These are phyloP conservation scores for Phytophthora hibernalis DNA, from an alignment of 352 stramenopile species.

Conservation along the genomic window DNA sequence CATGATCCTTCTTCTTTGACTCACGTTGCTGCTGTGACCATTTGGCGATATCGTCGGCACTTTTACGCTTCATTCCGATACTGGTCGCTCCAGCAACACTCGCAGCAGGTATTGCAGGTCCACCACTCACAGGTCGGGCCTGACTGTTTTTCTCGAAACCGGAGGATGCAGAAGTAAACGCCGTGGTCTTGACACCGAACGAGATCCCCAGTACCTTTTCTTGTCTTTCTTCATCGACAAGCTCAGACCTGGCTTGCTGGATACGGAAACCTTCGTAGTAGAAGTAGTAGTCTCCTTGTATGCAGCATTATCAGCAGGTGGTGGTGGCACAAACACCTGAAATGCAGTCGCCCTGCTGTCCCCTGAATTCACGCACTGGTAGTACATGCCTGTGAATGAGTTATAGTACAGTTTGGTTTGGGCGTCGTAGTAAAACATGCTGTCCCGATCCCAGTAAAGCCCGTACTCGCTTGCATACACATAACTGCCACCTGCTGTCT, in stretches of 20 bases:
- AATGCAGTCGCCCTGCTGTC: slow-evolving; percentile 47
- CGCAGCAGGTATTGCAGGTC: slow-evolving; percentile 3
- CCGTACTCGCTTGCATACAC: slow-evolving; percentile 71
- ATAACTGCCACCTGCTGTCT: slow-evolving; percentile 80
- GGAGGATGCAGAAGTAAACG: slow-evolving; percentile 21
- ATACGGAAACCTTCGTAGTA: slow-evolving; percentile 24
- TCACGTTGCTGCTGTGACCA: slow-evolving; percentile 74
- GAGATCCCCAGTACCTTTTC: slow-evolving; percentile 67
- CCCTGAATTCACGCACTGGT: slow-evolving; percentile 41
- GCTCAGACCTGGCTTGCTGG: slow-evolving; percentile 31
- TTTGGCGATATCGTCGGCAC: slow-evolving; percentile 81
- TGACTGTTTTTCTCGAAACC: slow-evolving; percentile 14
- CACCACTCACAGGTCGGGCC: background rate
- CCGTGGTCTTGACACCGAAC: slow-evolving; percentile 60
- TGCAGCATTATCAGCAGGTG: slow-evolving; percentile 54
- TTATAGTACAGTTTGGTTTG: slow-evolving; percentile 82
- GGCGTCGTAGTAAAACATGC: slow-evolving; percentile 87
- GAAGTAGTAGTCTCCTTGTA: slow-evolving; percentile 29
- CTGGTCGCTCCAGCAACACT: slow-evolving; percentile 21
- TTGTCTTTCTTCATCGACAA: slow-evolving; percentile 67
- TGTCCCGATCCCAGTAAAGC: slow-evolving; percentile 83
- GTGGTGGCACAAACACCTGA: slow-evolving; percentile 50
- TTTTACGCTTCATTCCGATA: slow-evolving; percentile 73
- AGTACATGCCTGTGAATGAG: slow-evolving; percentile 75
- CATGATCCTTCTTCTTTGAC: slow-evolving; percentile 18